Percentiles rank a stretch among this genome's conserved stretches.
These are phyloP conservation scores for Drechslerella coelobrocha DNA, from an alignment of 2,329 filamentous ascomycete genomes.

Conservation along the genomic window DNA sequence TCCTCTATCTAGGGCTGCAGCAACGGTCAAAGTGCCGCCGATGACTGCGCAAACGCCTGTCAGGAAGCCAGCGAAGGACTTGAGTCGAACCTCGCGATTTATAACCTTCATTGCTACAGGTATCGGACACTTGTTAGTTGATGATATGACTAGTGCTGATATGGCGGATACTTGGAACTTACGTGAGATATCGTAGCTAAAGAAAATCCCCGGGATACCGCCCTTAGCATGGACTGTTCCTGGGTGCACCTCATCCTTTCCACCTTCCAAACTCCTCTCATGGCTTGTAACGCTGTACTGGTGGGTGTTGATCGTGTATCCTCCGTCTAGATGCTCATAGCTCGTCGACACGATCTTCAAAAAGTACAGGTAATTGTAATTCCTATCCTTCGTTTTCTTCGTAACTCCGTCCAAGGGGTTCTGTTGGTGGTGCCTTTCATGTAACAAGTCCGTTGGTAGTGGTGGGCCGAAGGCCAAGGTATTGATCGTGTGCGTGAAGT, in stretches of 20 bases:
- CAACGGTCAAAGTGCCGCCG: constrained; percentile 92
- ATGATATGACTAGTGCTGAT: background rate
- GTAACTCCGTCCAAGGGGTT: constrained; percentile 85
- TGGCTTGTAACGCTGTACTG: constrained; percentile 98
- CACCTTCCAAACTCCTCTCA: constrained; percentile 83
- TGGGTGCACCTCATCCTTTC: constrained; percentile 86
- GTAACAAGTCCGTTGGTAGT: constrained; percentile 66
- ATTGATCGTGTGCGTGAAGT: constrained; percentile 88
- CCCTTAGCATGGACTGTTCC: constrained; percentile 87
- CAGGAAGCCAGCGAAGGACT: constrained; percentile 89
- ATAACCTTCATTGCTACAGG: constrained; percentile 96
- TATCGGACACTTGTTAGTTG: constrained; percentile 50
- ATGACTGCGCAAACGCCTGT: constrained; percentile 94
- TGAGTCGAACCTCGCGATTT: constrained; percentile 88
- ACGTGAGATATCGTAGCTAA: constrained; percentile 72
- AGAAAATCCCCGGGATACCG: constrained; percentile 97
- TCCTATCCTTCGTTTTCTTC: constrained; percentile 79
- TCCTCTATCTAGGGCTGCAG: constrained; percentile 87
- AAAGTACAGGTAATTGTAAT: constrained; percentile 99
- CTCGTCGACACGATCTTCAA: constrained; percentile 97
- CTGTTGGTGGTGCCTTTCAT: constrained; percentile 66
- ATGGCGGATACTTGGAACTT: constrained; percentile 5
- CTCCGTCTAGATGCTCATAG: constrained; percentile 83
- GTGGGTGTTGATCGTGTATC: constrained; percentile 88
- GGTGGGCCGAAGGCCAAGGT: constrained; percentile 90